Conservation (phyloP, 2,329 filamentous ascomycete genomes). For the Beauveria sp. region DNA sequence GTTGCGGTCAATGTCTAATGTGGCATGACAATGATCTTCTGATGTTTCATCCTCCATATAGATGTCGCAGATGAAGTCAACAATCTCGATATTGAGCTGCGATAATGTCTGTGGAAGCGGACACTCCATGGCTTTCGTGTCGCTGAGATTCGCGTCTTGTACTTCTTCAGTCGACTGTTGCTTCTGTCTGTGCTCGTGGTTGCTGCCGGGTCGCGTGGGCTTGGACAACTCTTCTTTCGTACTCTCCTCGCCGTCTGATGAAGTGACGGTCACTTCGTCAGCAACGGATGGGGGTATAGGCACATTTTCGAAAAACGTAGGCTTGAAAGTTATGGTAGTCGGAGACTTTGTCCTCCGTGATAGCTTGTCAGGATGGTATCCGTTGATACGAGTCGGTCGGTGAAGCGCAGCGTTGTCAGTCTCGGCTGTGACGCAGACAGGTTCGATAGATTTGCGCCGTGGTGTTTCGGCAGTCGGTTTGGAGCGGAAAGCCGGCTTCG, state of each 20-base stretch:
- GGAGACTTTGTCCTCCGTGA: constrained; percentile 15
- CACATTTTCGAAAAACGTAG: constrained; percentile 33
- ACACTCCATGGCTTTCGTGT: constrained; percentile 22
- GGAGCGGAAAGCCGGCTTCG: constrained; percentile 17
- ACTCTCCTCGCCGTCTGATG: constrained; percentile 15
- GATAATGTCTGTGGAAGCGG: constrained; percentile 51
- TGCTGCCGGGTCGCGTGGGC: background rate
- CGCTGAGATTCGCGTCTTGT: constrained; percentile 15
- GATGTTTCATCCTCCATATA: constrained; percentile 48
- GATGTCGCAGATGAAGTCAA: constrained; percentile 55
- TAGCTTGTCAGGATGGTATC: constrained; percentile 28
- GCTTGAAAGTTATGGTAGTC: constrained; percentile 23
- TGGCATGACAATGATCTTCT: constrained; percentile 42
- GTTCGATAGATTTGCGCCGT: constrained; percentile 12
- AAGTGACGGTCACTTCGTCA: constrained; percentile 15
- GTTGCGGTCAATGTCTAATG: constrained; percentile 12
- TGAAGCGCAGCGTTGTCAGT: constrained; percentile 22
- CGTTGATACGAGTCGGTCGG: constrained; percentile 23
- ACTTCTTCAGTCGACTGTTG: background rate
- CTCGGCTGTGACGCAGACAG: constrained; percentile 16
- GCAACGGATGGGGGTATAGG: constrained; percentile 18
- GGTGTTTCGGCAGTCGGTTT: constrained; percentile 13
- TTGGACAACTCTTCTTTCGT: constrained; percentile 2
- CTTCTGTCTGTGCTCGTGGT: background rate
- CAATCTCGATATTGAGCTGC: constrained; percentile 44